phyloP scores from a whole-genome alignment of 2,329 filamentous ascomycete genomes.

The Dichotomopilus funicola region DNA sequence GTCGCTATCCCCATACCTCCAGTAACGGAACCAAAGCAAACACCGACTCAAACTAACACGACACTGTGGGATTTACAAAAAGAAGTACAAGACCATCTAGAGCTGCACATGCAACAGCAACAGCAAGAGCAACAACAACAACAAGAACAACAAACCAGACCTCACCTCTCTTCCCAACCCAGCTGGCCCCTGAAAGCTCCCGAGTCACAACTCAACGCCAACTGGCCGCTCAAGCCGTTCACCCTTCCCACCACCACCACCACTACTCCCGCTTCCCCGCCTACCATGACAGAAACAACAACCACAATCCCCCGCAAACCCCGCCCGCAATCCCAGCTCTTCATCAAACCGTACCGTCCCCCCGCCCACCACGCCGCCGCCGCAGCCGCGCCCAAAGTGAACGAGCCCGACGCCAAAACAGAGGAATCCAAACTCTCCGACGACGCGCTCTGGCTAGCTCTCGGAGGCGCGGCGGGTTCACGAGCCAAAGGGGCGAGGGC shows the following conservation, averaged over 20 bases:
- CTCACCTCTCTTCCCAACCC: slow-evolving; percentile 2
- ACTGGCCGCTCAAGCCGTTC: background rate
- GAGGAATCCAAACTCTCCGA: background rate
- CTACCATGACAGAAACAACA: background rate
- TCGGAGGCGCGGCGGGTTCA: slow-evolving; percentile 1
- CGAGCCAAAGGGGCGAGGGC: too few relatives aligned
- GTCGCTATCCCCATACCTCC: too few relatives aligned
- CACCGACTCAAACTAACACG: background rate
- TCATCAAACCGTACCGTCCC: background rate
- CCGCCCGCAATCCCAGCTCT: background rate
- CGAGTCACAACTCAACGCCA: background rate
- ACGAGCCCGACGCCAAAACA: too few relatives aligned
- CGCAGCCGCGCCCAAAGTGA: background rate
- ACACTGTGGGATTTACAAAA: background rate
- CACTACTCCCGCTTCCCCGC: too few relatives aligned
- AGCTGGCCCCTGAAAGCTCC: background rate
- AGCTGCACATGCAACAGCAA: background rate
- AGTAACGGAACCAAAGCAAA: too few relatives aligned
- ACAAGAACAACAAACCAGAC: background rate
- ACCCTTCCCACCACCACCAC: too few relatives aligned
- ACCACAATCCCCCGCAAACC: background rate
- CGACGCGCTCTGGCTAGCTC: slow-evolving; percentile 11
- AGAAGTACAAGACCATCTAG: background rate
- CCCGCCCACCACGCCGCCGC: background rate
- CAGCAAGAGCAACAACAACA: background rate